Conservation (phyloP, 371 early-diverging fungal genomes). For the Rhizomucor pusillus region DNA sequence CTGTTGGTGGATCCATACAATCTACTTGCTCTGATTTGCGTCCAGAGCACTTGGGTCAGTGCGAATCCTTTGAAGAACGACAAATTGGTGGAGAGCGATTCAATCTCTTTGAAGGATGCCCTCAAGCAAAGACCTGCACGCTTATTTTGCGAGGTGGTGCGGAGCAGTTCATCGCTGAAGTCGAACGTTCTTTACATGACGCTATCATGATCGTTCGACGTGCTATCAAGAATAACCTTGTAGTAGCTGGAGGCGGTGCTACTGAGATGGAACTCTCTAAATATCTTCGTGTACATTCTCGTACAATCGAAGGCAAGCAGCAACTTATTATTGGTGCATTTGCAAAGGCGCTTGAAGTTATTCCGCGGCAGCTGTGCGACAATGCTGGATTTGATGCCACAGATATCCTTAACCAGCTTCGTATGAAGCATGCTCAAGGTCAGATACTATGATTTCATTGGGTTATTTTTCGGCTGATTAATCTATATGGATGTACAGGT, state of each 20-base stretch:
- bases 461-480: not conserved
- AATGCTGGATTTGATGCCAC: slow-evolving; percentile 99
- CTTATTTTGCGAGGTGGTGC: slow-evolving; percentile 98
- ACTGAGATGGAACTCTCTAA: slow-evolving; percentile 98
- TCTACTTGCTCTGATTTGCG: slow-evolving; percentile 88
- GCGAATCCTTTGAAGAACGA: slow-evolving; percentile 95
- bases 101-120: slow-evolving; percentile 96
- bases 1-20: slow-evolving; percentile 95
- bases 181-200: slow-evolving; percentile 98
- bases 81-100: slow-evolving; percentile 98
- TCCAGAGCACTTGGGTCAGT: slow-evolving; percentile 83
- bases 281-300: slow-evolving; percentile 89
- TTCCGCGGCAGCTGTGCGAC: slow-evolving; percentile 98
- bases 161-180: slow-evolving; percentile 99
- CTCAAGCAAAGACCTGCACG: slow-evolving; percentile 94
- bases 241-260: slow-evolving; percentile 99
- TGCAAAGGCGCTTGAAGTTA: slow-evolving; percentile 98
- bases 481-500: slow-evolving; percentile 24
- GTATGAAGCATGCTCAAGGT: slow-evolving; percentile 92
- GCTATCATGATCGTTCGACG: slow-evolving; percentile 99
- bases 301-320: slow-evolving; percentile 94
- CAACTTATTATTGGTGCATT: slow-evolving; percentile 96
- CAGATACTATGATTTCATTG: slow-evolving; percentile 19
- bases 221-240: slow-evolving; percentile 90
- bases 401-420: slow-evolving; percentile 94